Conservation (phyloP, 2,329 filamentous ascomycete species). For the Colletotrichum sp. region DNA sequence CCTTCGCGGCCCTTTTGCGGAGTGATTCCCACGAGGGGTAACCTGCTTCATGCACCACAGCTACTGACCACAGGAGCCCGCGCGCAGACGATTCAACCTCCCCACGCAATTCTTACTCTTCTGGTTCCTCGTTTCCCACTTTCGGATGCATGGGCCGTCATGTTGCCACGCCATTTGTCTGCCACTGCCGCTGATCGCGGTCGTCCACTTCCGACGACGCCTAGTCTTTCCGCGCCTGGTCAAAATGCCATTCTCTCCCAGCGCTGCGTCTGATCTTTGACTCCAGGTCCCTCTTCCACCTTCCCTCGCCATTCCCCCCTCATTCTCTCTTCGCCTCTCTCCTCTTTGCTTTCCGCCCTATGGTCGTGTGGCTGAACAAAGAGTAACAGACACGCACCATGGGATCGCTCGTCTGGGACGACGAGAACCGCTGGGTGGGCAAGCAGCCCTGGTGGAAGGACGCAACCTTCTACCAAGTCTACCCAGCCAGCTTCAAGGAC, state of each 20-base stretch:
- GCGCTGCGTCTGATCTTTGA: not conserved
- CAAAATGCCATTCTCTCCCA: constrained; percentile 12
- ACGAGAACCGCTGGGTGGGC: constrained; percentile 33
- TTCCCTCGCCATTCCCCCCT: not conserved
- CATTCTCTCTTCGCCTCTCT: not conserved
- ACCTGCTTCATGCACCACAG: not conserved
- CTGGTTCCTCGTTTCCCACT: not conserved
- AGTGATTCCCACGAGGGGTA: not conserved
- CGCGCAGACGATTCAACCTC: not conserved
- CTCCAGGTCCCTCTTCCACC: not conserved
- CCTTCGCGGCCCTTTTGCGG: constrained; percentile 9
- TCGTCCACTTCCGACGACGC: not conserved
- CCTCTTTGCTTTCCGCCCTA: not conserved
- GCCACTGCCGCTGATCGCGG: constrained; percentile 2
- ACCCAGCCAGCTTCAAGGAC: constrained; percentile 64
- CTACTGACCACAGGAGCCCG: not conserved
- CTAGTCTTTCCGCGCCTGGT: not conserved
- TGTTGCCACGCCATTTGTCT: constrained; percentile 6
- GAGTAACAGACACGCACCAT: constrained; percentile 26
- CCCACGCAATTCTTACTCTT: not conserved
- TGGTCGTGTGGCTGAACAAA: not conserved
- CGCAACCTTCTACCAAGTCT: constrained; percentile 56
- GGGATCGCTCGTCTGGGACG: constrained; percentile 37
- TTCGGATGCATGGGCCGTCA: not conserved
- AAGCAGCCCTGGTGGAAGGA: constrained; percentile 52